Base-by-base conservation (phyloP, 495 filamentous ascomycete genomes). In the Acidomyces sp. region DNA sequence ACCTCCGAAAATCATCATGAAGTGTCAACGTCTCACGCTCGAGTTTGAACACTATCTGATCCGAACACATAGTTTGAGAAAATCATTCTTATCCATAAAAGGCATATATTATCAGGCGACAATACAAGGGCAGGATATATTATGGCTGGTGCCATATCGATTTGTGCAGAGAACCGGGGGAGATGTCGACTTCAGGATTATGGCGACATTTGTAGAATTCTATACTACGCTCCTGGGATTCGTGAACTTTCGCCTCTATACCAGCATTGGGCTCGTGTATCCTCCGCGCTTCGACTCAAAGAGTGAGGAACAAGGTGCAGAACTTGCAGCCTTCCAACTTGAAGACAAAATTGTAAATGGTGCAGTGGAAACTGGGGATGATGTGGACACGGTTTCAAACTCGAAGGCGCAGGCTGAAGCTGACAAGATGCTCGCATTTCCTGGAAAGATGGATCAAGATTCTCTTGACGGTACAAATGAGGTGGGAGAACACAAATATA, bases 31-130 rank as follows among this genome's bases (percentile, higher is more conserved):
- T 21, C 67, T 97, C 17, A 84, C 78, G 57, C 77, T 83, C 54
- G 90, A 97, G 63, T 97, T 95, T 67, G 75, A 95, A 59, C 92
- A 96, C 67, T 96, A 93, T 63, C 70, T 97, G 39, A 97, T 97
- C 57, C 70, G 74, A 31, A 83, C 86, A 16, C 77, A 93, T 62
- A 83, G 81, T 34, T 67, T 97, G 40, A 80, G 85, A 53, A 95
- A 93, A 63, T 92, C 85, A 4, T 97, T 97, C 65, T 68, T 97
- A 37, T 93, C 85, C 1, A 96, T 97, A 62, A 97, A 96, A 68
- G 90, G 90, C 55, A 95, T 97, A 54, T 97, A 97, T 64, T 97
- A 96, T 63, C 92, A 97, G 66, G 92, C 87, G 6, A 96, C 82
- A 33, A 88, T 97, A 35, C 85, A 94, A 56, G 88, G 88, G n/a